phyloP scores from a whole-genome alignment of 2,329 filamentous ascomycete species.

The Cercospora sp. region DNA sequence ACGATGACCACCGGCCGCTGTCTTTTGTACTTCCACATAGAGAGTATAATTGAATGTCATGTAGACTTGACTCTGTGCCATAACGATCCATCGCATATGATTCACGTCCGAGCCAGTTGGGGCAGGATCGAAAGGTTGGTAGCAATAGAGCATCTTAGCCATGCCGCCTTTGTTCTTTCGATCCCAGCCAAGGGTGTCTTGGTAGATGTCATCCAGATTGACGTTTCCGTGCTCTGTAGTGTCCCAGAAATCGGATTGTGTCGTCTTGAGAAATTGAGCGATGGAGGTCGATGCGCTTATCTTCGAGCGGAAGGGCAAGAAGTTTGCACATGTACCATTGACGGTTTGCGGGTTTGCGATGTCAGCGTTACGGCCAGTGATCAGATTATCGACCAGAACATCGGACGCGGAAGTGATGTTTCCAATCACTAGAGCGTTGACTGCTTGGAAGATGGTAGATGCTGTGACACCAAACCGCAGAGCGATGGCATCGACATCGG shows the following conservation, averaged over 20 bases:
- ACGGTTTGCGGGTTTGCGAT: neutral
- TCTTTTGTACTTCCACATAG: slow-evolving; percentile 2
- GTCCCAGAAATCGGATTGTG: neutral
- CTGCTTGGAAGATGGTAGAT: neutral
- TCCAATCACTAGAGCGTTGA: neutral
- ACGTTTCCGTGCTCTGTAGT: neutral
- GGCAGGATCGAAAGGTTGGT: neutral
- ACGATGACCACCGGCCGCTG: neutral
- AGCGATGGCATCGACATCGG: neutral
- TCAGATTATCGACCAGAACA: neutral
- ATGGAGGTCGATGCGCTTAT: neutral
- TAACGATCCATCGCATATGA: neutral
- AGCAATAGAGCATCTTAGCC: neutral
- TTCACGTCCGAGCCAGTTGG: neutral
- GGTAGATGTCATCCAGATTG: neutral
- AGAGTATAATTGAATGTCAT: neutral
- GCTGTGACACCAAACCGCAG: neutral
- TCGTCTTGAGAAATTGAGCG: neutral
- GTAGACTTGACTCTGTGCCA: neutral
- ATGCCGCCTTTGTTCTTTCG: neutral
- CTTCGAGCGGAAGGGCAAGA: neutral
- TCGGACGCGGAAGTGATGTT: neutral
- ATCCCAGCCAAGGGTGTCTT: neutral
- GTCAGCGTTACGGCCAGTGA: neutral
- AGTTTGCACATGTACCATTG: neutral